Evolutionary conservation across 2,329 filamentous ascomycete genomes (phyloP), one percentile per base, ranked within the genome.

Genomic region (Pseudogymnoascus sp.): DNA sequence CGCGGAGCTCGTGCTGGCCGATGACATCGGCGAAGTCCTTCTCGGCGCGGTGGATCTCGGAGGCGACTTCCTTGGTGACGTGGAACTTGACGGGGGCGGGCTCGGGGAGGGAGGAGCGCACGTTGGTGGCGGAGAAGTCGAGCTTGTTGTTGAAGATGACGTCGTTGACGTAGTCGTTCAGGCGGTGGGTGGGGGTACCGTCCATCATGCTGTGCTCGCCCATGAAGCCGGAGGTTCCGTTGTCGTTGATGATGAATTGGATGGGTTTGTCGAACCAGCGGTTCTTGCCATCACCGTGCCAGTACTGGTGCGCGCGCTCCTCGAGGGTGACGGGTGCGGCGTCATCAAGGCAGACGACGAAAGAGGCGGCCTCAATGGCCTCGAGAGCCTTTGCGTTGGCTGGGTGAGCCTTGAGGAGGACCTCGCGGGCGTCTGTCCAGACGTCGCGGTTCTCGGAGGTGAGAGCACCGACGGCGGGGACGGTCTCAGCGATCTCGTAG

Each of bases 171-270:
- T 92, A 95, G 82, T 99, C 95, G 77, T 97, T 99, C 14, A 99
- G 84, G 51, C 96, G 89, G 79, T 98, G 95, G 2, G 96, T 99
- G 1, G 96, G 93, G 6, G 95, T 99, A 68, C 96, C 95, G 75
- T 99, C 95, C 96, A 99, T 99, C 95, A 99, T 98, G 72, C 90
- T 96, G 83, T 99, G 95, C 79, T 99, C 95, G 73, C 95, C 95
- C 83, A 92, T 93, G 83, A 99, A 99, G 67, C 95, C 95, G 1
- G 95, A 90, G 6, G 95, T 96, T 71, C 95, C 95, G 76, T 99
- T 99, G 76, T 99, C 93, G 77, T 96, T 97, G 79, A 99, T 77
- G 75, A 99, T 96, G 80, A 99, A 98, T 78, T 99, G 93, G 63
- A 96, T 81, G 5, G 95, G 95, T 83, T 99, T 99, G 83, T 99